phyloP scores from a whole-genome alignment of 1,284 basidiomycete species.

The Golubevia sp. region DNA sequence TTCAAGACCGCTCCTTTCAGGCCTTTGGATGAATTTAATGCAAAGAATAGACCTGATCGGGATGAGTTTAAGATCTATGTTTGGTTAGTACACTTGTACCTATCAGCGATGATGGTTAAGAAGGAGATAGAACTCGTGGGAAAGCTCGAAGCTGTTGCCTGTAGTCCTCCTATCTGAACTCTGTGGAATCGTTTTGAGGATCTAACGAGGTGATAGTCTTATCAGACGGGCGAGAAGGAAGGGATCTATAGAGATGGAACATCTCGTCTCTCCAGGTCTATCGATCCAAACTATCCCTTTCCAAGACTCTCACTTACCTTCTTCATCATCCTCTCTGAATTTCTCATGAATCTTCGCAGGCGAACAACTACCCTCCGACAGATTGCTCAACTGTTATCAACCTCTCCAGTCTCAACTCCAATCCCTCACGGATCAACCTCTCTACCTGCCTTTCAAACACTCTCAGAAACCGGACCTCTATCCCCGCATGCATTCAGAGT shows the following conservation, averaged over 20 bases:
- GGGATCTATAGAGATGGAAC: too few relatives aligned
- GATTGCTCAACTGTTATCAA: slow-evolving; percentile 34
- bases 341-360: slow-evolving; percentile 13
- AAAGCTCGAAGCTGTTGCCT: too few relatives aligned
- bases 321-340: too few relatives aligned
- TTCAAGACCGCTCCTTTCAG: slow-evolving; percentile 1
- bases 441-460: too few relatives aligned
- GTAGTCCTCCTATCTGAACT: background rate
- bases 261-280: background rate
- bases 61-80: slow-evolving; percentile 36
- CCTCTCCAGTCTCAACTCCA: slow-evolving; percentile 26
- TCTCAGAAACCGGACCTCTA: background rate
- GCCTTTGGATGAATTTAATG: slow-evolving; percentile 25
- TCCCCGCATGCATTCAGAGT: slow-evolving; percentile 35
- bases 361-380: slow-evolving; percentile 44
- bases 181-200: background rate
- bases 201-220: too few relatives aligned
- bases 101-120: too few relatives aligned
- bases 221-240: too few relatives aligned
- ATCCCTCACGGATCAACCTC: background rate
- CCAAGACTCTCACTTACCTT: too few relatives aligned
- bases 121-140: too few relatives aligned
- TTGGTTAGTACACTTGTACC: slow-evolving; percentile 26
- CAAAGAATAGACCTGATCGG: slow-evolving; percentile 1
- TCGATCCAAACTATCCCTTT: background rate